Evolutionary conservation across 2,329 filamentous ascomycete species (phyloP), one percentile per base, ranked within the genome.

Genomic region (Aspergillus novoparasiticus): DNA sequence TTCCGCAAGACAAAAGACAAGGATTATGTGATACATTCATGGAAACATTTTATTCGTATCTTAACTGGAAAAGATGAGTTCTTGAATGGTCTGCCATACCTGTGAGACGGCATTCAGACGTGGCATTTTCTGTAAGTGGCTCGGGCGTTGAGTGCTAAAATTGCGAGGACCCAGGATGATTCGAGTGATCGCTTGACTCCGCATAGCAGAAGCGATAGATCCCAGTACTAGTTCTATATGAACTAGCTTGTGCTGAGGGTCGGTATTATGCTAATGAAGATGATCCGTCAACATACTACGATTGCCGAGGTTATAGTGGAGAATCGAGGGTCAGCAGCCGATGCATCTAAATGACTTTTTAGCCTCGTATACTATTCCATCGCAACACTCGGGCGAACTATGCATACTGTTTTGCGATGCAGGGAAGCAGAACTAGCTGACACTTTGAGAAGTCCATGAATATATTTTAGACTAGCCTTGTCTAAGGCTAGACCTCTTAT

Each of bases 71-170:
- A n/a, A 9, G 32, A 55, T 39, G 51, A 6, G 16, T 14, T 39
- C 45, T 48, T 28, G 11, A 6, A 26, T 26, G 23, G 5, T 36
- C 21, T 55, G 14, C n/a, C 53, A 36, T 66, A 66, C 64, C 64
- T 64, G 58, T 23, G 64, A 66, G n/a, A 50, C 61, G 28, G 58
- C 58, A 59, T 68, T 65, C 41, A 60, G 43, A 45, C 50, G 58
- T 30, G 63, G 65, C 62, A 62, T 68, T 46, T 57, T 68, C 36
- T 58, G 41, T 34, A 51, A 39, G 48, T 57, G 43, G 26, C 21
- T 55, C 4, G 50, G 21, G 30, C 34, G 58, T 48, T 57, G 54
- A 23, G 61, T 58, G 51, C 57, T 62, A 43, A 66, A 62, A 36
- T 26, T 59, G 57, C 63, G 63, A 39, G 30, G 50, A 19, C 41